A percentile compares a stretch with the other conserved stretches of the same genome.
Conservation (phyloP, 129 eudicot species). For the Smallanthus sonchifolius region DNA sequence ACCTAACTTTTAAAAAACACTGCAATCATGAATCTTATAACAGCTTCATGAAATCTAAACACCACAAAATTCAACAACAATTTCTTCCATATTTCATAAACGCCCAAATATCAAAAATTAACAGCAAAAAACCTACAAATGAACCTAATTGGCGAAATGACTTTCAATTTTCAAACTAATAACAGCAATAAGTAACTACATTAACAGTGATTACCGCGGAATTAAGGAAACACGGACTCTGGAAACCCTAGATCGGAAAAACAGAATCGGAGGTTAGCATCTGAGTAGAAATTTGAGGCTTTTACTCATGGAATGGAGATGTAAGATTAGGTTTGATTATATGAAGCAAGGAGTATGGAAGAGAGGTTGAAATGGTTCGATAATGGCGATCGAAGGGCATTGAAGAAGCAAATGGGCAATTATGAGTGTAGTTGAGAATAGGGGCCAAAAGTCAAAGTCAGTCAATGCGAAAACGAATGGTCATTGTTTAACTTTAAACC, state of each 20-base stretch:
- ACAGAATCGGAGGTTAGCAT: conserved; percentile 2
- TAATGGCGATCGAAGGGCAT: conserved; percentile 20
- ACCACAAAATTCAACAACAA: not conserved
- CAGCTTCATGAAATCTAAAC: not conserved
- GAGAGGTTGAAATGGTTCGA: conserved; percentile 19
- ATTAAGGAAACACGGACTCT: not conserved
- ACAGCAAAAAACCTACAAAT: not conserved
- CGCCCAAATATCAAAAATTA: not conserved
- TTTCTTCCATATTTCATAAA: not conserved
- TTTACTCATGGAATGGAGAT: conserved; percentile 1
- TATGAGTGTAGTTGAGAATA: conserved; percentile 23
- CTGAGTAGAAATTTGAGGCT: not conserved
- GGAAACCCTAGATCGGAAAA: conserved; percentile 23
- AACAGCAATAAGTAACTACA: not conserved
- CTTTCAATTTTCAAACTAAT: not conserved
- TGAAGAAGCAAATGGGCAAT: conserved; percentile 12
- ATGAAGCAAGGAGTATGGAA: not conserved
- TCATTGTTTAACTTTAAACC: not conserved
- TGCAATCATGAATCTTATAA: conserved; percentile 1
- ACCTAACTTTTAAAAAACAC: not conserved
- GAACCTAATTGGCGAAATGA: not conserved
- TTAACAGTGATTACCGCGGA: conserved; percentile 15
- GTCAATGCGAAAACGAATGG: conserved; percentile 21
- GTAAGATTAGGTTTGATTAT: not conserved
- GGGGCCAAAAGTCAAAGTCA: conserved; percentile 35